Conservation (phyloP, 768 basidiomycete species). For the Kwoniella europaea region DNA sequence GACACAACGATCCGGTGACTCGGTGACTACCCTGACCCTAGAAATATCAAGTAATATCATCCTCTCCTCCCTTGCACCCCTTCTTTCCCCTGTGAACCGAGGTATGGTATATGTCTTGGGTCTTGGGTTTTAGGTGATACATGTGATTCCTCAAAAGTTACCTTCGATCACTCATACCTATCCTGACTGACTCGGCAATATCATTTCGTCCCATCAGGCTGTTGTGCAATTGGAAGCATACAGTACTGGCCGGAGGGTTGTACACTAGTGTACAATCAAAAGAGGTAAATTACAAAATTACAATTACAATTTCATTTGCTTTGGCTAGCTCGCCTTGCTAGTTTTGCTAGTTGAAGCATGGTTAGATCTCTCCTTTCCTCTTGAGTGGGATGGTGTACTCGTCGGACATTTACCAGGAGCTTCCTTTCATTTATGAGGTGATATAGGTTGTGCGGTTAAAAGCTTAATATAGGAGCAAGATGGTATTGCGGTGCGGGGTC, state of each 20-base stretch:
- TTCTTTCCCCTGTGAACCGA: background rate
- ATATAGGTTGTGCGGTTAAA: background rate
- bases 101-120: conserved; percentile 1
- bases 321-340: background rate
- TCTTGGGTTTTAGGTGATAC: background rate
- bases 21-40: conserved; percentile 12
- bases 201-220: background rate
- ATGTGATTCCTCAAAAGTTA: no score
- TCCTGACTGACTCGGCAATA: no score
- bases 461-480: background rate
- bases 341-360: background rate
- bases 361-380: background rate
- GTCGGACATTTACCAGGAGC: background rate
- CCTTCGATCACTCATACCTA: no score
- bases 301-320: background rate
- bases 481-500: background rate
- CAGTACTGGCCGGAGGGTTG: background rate
- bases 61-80: background rate
- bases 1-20: conserved; percentile 6
- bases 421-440: background rate
- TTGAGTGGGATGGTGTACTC: background rate
- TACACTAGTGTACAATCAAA: background rate
- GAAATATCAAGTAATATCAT: background rate
- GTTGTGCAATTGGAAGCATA: background rate
- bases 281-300: background rate